Base-by-base conservation (phyloP, 129 eudicot species). In the Escallonia herrerae region DNA sequence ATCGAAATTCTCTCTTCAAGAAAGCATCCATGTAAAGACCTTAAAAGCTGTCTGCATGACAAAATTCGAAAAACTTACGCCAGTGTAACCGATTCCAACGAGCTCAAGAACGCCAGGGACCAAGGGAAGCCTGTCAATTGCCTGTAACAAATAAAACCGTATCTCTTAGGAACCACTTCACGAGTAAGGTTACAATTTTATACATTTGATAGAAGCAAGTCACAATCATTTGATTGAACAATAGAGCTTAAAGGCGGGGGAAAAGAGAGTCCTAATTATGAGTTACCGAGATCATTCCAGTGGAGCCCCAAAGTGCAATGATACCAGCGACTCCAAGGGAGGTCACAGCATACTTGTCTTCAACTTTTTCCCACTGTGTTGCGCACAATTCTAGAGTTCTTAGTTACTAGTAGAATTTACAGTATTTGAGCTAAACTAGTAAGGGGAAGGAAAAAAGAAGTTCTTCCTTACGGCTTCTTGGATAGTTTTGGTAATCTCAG, bases 91-190 rank as follows among this genome's bases (percentile, higher is more conserved):
- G 70, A 93, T 93, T 59, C 98, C 98, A 50, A 93, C 96, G 1
- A 93, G 87, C 87, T 93, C 98, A 3, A 93, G 81, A 78, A 88
- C 85, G 56, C 95, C 98, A 65, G 98, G 98, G 65, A 86, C 62
- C 62, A 88, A 60, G 40, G 98, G 98, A 66, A 93, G 96, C 95
- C 76, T 83, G 79, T 93, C 98, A 73, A 93, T 86, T 60, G 98
- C 96, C 98, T 93, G 79, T 56, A 55, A 49, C 68, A 71, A 56
- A 42, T 37, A 22, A 22, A 22, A 22, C 33, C 33, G 1, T 22
- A 0, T 22, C 33, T 22, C 1, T 22, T 22, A 22, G 33, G 33
- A 22, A 22, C 33, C 33, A 22, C 33, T 22, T 22, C 33, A 22
- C 33, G 33, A 22, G 33, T 22, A 22, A 22, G 33, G 33, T 22